phyloP scores from a whole-genome alignment of 2,329 filamentous ascomycete species.

The Knufia fluminis region DNA sequence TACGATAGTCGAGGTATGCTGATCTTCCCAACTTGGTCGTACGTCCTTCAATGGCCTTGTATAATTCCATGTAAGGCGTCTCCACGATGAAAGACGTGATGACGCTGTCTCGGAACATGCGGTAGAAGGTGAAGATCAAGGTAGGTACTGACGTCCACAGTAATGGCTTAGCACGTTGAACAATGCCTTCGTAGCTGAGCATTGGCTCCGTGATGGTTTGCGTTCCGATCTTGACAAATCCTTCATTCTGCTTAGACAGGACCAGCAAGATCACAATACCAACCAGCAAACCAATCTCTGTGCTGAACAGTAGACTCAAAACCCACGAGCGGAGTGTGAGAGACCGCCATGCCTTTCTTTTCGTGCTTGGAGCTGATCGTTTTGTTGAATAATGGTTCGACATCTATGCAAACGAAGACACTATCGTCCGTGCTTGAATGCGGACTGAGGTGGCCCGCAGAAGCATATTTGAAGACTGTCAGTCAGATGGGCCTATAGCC shows the following conservation, averaged over 20 bases:
- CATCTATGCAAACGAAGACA: not conserved
- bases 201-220: not conserved
- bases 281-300: not conserved
- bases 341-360: not conserved
- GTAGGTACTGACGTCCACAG: not conserved
- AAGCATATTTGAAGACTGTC: not conserved
- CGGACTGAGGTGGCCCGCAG: not conserved
- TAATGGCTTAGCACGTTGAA: not conserved
- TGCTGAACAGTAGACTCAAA: not conserved
- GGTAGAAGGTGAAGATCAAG: slow-evolving; percentile 1
- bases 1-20: slow-evolving; percentile 2
- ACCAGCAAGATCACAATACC: not conserved
- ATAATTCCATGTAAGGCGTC: slow-evolving; percentile 2
- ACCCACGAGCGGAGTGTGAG: not conserved
- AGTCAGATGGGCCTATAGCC: not conserved
- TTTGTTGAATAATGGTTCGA: not conserved
- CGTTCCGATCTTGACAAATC: not conserved
- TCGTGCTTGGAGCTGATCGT: not conserved
- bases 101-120: not conserved
- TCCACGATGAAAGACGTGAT: not conserved
- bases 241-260: not conserved
- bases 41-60: not conserved
- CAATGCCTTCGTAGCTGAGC: not conserved
- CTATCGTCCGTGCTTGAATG: not conserved
- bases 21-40: not conserved